Evolutionary conservation across 2,329 filamentous ascomycete species (phyloP).

Genomic region (Fusarium mexicanum): DNA sequence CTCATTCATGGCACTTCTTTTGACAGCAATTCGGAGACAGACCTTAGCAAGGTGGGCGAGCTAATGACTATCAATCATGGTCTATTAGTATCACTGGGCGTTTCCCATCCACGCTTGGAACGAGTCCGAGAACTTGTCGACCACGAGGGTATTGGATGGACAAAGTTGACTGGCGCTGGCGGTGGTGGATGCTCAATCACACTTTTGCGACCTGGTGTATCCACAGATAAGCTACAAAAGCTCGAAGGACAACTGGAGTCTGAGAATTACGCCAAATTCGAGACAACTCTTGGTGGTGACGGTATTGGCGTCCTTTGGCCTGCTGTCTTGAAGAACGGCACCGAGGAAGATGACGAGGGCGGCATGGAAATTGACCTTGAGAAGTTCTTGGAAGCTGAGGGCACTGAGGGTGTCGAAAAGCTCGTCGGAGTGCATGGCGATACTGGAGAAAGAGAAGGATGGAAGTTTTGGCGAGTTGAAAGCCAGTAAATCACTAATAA

Average conservation of each 20-base stretch:
- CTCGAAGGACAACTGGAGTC: slow-evolving; percentile 72
- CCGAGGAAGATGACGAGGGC: slow-evolving; percentile 78
- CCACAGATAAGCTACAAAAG: slow-evolving; percentile 64
- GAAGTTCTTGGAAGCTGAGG: slow-evolving; percentile 81
- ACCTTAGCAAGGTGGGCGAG: slow-evolving; percentile 81
- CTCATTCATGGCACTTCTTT: slow-evolving; percentile 71
- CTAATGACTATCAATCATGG: slow-evolving; percentile 95
- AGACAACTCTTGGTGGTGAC: slow-evolving; percentile 90
- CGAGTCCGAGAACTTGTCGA: slow-evolving; percentile 91
- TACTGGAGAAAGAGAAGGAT: slow-evolving; percentile 76
- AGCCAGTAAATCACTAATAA: slow-evolving; percentile 44
- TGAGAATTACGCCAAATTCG: slow-evolving; percentile 85
- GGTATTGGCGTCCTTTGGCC: slow-evolving; percentile 96
- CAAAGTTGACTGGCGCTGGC: slow-evolving; percentile 94
- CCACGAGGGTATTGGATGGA: slow-evolving; percentile 91
- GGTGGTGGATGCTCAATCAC: slow-evolving; percentile 97
- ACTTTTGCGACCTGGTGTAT: slow-evolving; percentile 75
- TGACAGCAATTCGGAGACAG: slow-evolving; percentile 69
- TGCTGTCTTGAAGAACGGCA: slow-evolving; percentile 86
- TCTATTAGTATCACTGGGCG: slow-evolving; percentile 87
- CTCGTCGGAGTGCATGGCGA: slow-evolving; percentile 82
- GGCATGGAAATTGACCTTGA: slow-evolving; percentile 95
- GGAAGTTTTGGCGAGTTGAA: slow-evolving; percentile 86
- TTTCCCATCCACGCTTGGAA: slow-evolving; percentile 93
- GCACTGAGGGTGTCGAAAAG: slow-evolving; percentile 84